These are phyloP conservation scores for Hypericum perforatum DNA, from an alignment of 345 rosid genomes.

Conservation along the genomic window DNA sequence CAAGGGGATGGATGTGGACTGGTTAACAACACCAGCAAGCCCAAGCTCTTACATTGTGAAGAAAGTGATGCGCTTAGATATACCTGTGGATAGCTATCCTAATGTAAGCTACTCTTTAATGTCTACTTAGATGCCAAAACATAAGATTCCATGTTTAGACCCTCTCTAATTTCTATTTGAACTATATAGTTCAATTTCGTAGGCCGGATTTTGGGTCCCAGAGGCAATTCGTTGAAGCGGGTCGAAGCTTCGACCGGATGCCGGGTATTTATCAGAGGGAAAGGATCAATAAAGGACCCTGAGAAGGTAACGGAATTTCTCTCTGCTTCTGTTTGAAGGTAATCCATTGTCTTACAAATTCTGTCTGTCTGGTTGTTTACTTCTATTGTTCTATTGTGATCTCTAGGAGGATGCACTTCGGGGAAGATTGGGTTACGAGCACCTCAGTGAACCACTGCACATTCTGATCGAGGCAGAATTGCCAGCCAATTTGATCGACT, in stretches of 20 bases:
- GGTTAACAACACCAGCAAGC: conserved; percentile 2
- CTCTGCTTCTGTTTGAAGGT: not conserved
- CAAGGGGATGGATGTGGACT: conserved; percentile 1
- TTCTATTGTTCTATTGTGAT: not conserved
- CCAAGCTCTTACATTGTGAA: conserved; percentile 38
- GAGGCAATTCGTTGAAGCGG: conserved; percentile 95
- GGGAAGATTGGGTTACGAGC: conserved; percentile 95
- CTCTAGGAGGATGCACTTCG: conserved; percentile 89
- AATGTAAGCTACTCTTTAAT: conserved; percentile 36
- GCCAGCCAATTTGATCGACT: conserved; percentile 82
- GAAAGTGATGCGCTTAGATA: conserved; percentile 82
- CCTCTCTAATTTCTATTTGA: not conserved
- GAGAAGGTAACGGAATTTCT: conserved; percentile 38
- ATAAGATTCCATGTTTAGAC: conserved; percentile 12
- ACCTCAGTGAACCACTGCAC: conserved; percentile 88
- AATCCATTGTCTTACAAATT: not conserved
- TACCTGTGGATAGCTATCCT: conserved; percentile 81
- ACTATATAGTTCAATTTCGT: conserved; percentile 83
- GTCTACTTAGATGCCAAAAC: not conserved
- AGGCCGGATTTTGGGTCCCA: conserved; percentile 95
- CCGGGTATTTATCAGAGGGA: conserved; percentile 87
- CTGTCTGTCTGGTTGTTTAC: not conserved
- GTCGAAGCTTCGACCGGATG: conserved; percentile 96
- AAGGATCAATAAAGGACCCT: conserved; percentile 90
- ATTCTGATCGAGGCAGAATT: conserved; percentile 90